Evolutionary conservation across 2,329 filamentous ascomycete genomes (phyloP).

Genomic region (Coniella lustricola): DNA sequence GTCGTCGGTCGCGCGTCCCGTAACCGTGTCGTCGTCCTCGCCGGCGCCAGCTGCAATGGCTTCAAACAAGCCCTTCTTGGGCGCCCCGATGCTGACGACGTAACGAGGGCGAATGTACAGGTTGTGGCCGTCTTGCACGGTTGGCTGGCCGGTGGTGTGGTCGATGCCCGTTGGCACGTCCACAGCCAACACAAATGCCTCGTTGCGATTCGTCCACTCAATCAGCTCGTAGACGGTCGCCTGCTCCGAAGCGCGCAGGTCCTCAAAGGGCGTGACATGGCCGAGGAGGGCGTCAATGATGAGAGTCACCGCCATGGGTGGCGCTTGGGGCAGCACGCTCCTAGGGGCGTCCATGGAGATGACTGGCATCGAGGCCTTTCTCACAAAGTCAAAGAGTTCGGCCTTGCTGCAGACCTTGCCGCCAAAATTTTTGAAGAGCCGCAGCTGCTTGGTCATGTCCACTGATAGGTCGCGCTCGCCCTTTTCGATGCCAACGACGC

Average conservation of each 20-base stretch:
- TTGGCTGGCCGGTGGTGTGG: constrained; percentile 63
- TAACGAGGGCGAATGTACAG: constrained; percentile 77
- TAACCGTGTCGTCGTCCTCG: constrained; percentile 31
- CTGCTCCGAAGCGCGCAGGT: constrained; percentile 75
- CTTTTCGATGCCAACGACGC: constrained; percentile 76
- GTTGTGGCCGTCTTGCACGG: constrained; percentile 64
- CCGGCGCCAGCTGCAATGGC: constrained; percentile 59
- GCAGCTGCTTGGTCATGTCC: constrained; percentile 71
- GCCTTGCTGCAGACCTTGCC: constrained; percentile 60
- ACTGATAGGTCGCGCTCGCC: constrained; percentile 73
- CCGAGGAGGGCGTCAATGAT: constrained; percentile 87
- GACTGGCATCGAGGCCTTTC: constrained; percentile 35
- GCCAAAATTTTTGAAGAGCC: constrained; percentile 77
- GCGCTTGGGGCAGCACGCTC: constrained; percentile 33
- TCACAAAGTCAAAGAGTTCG: constrained; percentile 54
- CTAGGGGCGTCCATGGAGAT: constrained; percentile 30
- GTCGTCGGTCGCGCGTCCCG: constrained; percentile 33
- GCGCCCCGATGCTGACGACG: constrained; percentile 78
- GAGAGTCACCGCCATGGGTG: constrained; percentile 63
- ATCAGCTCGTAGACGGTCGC: constrained; percentile 82
- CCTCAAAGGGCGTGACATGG: constrained; percentile 81
- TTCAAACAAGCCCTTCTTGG: constrained; percentile 76
- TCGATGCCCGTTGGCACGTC: constrained; percentile 87
- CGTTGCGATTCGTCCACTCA: constrained; percentile 85
- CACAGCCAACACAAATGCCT: constrained; percentile 76